A percentile compares a stretch with the other conserved stretches of the same genome.
phyloP scores from a whole-genome alignment of 495 filamentous ascomycete species.

The Penicillium antarcticum region DNA sequence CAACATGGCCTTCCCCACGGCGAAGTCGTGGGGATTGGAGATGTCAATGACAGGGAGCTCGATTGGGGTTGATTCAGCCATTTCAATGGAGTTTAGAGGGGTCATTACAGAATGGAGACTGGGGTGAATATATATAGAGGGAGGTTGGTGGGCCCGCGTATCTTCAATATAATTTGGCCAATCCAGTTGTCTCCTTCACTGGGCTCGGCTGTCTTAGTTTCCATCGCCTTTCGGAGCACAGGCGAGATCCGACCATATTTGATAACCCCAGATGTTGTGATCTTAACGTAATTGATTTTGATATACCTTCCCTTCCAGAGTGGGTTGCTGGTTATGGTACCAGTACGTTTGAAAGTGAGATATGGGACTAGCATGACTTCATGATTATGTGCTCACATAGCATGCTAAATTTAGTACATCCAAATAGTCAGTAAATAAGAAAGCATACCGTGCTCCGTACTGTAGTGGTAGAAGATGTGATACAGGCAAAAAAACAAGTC shows the following conservation, averaged over 20 bases:
- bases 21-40: constrained; percentile 46
- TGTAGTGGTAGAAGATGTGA: background rate
- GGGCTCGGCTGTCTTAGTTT: background rate
- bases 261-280: background rate
- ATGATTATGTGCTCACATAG: background rate
- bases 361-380: background rate
- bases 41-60: constrained; percentile 81
- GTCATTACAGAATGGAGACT: background rate
- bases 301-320: background rate
- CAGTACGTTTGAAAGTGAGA: too few relatives aligned
- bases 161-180: constrained; percentile 10
- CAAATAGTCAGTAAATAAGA: too few relatives aligned
- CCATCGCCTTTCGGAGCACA: constrained; percentile 3
- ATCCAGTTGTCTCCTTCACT: background rate
- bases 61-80: constrained; percentile 44
- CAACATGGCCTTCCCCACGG: constrained; percentile 68
- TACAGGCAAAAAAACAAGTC: constrained; percentile 10
- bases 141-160: constrained; percentile 13
- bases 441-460: background rate
- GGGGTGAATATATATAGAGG: constrained; percentile 4
- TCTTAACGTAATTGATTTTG: background rate
- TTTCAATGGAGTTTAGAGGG: constrained; percentile 12
- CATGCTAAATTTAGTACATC: background rate
- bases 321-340: background rate
- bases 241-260: constrained; percentile 19